Percentiles rank a stretch among this genome's conserved stretches.
phyloP scores from a whole-genome alignment of 495 filamentous ascomycete species.

The Oidiodendron maius region DNA sequence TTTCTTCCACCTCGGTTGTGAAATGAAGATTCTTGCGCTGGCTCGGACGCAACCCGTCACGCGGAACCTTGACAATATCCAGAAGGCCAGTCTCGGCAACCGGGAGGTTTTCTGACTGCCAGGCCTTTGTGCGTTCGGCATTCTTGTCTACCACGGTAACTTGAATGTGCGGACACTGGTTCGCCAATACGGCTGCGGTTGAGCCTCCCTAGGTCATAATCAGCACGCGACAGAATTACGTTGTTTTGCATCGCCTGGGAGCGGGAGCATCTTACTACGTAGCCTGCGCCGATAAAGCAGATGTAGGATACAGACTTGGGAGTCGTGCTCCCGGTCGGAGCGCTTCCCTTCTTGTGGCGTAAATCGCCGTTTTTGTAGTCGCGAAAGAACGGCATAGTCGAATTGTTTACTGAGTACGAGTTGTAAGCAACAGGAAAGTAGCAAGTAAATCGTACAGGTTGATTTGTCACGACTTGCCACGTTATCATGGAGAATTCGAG shows the following conservation, averaged over 20 bases:
- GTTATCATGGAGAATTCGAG: no score
- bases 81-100: slow-evolving; percentile 68
- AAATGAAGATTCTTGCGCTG: slow-evolving; percentile 61
- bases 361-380: no score
- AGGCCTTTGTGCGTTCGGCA: slow-evolving; percentile 51
- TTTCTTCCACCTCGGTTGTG: slow-evolving; percentile 51
- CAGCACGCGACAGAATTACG: background rate
- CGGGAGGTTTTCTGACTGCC: slow-evolving; percentile 66
- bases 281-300: slow-evolving; percentile 57
- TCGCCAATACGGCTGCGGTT: slow-evolving; percentile 66
- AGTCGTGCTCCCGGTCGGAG: no score
- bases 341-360: no score
- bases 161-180: slow-evolving; percentile 55
- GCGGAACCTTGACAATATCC: slow-evolving; percentile 54
- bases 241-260: no score
- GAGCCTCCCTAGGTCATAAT: slow-evolving; percentile 54
- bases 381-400: no score
- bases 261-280: slow-evolving; percentile 59
- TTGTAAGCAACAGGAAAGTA: no score
- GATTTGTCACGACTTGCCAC: no score
- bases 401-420: no score
- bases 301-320: no score
- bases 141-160: slow-evolving; percentile 70
- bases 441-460: no score
- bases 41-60: slow-evolving; percentile 44